Conservation (phyloP, 805 yeast genomes). For the Debaryomyces maramus region DNA sequence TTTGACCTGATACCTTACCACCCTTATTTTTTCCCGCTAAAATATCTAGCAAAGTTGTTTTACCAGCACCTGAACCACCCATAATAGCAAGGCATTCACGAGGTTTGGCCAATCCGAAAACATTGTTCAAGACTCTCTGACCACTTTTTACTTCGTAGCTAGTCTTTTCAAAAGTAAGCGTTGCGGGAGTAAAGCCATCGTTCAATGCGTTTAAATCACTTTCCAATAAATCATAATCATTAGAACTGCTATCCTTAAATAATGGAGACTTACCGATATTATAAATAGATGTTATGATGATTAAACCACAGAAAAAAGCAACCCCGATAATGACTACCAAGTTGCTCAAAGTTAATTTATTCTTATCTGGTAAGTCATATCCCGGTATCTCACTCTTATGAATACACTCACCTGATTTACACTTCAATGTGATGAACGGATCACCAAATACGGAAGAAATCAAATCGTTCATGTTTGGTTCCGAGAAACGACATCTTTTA, state of each 20-base stretch:
- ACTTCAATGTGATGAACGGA: conserved; percentile 75
- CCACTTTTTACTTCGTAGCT: conserved; percentile 53
- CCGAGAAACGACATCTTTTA: conserved; percentile 75
- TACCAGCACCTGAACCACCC: conserved; percentile 99
- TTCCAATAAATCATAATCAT: conserved; percentile 32
- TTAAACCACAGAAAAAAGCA: conserved; percentile 42
- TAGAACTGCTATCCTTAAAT: conserved; percentile 39
- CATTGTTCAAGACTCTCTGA: conserved; percentile 55
- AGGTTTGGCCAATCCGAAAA: conserved; percentile 79
- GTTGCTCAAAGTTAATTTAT: conserved; percentile 45
- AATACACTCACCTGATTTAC: conserved; percentile 87
- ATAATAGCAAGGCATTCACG: conserved; percentile 91
- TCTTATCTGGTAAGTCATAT: conserved; percentile 63
- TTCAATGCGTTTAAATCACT: conserved; percentile 43
- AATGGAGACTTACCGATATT: conserved; percentile 62
- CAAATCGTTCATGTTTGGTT: conserved; percentile 93
- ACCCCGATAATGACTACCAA: conserved; percentile 47
- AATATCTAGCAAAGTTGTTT: conserved; percentile 89
- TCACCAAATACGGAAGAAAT: conserved; percentile 95
- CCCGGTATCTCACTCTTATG: conserved; percentile 95
- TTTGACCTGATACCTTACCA: conserved; percentile 66
- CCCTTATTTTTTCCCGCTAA: conserved; percentile 84
- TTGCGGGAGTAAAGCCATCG: conserved; percentile 61
- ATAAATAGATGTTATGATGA: conserved; percentile 43
- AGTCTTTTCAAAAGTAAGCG: conserved; percentile 73